phyloP scores from a whole-genome alignment of 148 eudicot genomes.

The Pharnaceum exiguum region DNA sequence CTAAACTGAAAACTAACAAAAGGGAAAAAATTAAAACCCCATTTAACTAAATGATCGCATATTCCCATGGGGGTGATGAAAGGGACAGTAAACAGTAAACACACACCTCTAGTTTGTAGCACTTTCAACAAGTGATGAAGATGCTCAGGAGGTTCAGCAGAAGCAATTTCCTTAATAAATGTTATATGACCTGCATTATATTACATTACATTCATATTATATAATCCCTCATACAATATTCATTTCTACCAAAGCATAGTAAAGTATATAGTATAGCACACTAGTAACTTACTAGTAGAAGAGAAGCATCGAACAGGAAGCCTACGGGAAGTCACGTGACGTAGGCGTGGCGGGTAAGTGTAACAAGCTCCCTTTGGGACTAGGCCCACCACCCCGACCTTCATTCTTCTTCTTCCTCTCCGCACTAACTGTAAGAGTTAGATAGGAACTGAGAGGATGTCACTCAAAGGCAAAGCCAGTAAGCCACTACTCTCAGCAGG shows the following conservation, averaged over 20 bases:
- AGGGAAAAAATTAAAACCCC: too few species aligned
- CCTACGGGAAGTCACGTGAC: background rate
- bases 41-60: too few species aligned
- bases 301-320: conserved; percentile 24
- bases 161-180: conserved; percentile 80
- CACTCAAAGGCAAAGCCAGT: too few species aligned
- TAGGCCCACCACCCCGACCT: conserved; percentile 18
- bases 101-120: conserved; percentile 75
- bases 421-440: too few species aligned
- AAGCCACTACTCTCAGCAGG: too few species aligned
- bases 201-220: background rate
- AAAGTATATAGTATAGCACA: too few species aligned
- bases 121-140: conserved; percentile 74
- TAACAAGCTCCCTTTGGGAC: conserved; percentile 15
- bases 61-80: background rate
- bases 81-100: background rate
- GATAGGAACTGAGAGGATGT: too few species aligned
- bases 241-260: too few species aligned
- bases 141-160: conserved; percentile 77
- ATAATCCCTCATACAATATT: background rate
- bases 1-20: too few species aligned
- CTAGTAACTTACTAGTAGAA: conserved; percentile 19
- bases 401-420: conserved; percentile 7
- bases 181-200: conserved; percentile 64
- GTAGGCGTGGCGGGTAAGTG: conserved; percentile 17